A percentile compares a stretch with the other conserved stretches of the same genome.
Conservation (phyloP, 441 rosid species). For the Adansonia grandidieri region DNA sequence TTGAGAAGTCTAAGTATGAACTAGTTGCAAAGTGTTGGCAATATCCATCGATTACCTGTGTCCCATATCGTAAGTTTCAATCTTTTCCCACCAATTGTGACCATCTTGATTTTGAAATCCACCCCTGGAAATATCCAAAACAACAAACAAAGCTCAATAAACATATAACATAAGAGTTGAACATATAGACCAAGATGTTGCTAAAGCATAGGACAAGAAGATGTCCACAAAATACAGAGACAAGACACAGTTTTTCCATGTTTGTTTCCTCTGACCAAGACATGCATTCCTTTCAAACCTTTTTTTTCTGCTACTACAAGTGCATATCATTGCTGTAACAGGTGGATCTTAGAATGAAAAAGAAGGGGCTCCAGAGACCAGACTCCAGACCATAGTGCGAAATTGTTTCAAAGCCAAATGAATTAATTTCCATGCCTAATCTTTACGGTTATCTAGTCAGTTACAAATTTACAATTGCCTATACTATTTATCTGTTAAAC, state of each 20-base stretch:
- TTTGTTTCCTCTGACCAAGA: neutral
- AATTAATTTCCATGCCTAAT: conserved; percentile 1
- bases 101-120: conserved; percentile 70
- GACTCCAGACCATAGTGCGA: neutral
- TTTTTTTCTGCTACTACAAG: neutral
- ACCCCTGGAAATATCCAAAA: conserved; percentile 54
- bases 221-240: neutral
- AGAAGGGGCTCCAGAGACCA: neutral
- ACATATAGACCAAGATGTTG: neutral
- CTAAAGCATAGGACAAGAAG: neutral
- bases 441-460: neutral
- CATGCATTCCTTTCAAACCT: neutral
- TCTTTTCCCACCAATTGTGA: conserved; percentile 59
- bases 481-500: neutral
- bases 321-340: neutral
- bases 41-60: conserved; percentile 50
- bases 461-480: neutral
- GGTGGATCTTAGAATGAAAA: neutral
- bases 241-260: neutral
- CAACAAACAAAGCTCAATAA: neutral
- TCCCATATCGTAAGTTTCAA: conserved; percentile 83
- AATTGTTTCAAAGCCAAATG: neutral
- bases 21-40: neutral
- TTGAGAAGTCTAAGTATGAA: neutral
- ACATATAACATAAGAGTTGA: neutral